A percentile compares a stretch with the other conserved stretches of the same genome.
Conservation (phyloP, 2,329 filamentous ascomycete species). For the Monilinia aucupariae region DNA sequence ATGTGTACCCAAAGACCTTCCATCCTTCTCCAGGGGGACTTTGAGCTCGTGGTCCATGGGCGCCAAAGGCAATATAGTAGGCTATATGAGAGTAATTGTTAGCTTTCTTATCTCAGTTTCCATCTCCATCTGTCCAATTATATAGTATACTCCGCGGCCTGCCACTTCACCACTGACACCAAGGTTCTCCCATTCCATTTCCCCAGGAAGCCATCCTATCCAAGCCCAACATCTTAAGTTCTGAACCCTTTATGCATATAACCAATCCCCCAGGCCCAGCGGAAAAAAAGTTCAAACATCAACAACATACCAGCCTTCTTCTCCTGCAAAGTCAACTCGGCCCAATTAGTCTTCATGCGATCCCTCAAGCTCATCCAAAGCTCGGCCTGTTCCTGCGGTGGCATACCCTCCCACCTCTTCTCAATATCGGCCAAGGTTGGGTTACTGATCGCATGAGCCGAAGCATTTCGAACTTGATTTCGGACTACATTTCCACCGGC, state of each 20-base stretch:
- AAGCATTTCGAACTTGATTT: slow-evolving; percentile 19
- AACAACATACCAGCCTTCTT: slow-evolving; percentile 88
- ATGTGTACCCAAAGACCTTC: slow-evolving; percentile 70
- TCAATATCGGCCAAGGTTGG: slow-evolving; percentile 96
- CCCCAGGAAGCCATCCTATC: background rate
- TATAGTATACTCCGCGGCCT: background rate
- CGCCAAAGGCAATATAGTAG: slow-evolving; percentile 98
- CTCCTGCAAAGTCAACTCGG: slow-evolving; percentile 89
- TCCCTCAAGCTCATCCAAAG: slow-evolving; percentile 98
- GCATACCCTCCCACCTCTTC: slow-evolving; percentile 98
- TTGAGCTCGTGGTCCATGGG: slow-evolving; percentile 84
- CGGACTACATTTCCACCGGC: slow-evolving; percentile 14
- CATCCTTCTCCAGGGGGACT: slow-evolving; percentile 78
- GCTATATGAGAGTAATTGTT: slow-evolving; percentile 49
- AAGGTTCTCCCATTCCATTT: background rate
- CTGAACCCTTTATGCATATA: background rate
- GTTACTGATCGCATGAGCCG: slow-evolving; percentile 90
- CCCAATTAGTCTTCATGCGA: slow-evolving; percentile 98
- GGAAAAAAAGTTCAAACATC: background rate
- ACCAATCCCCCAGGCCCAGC: background rate
- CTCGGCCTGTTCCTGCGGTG: slow-evolving; percentile 97
- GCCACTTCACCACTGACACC: background rate
- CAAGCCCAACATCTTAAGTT: background rate
- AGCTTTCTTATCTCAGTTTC: background rate
- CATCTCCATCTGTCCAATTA: slow-evolving; percentile 1